Conservation (phyloP, 495 filamentous ascomycete species). For the Hyaloscypha variabilis region DNA sequence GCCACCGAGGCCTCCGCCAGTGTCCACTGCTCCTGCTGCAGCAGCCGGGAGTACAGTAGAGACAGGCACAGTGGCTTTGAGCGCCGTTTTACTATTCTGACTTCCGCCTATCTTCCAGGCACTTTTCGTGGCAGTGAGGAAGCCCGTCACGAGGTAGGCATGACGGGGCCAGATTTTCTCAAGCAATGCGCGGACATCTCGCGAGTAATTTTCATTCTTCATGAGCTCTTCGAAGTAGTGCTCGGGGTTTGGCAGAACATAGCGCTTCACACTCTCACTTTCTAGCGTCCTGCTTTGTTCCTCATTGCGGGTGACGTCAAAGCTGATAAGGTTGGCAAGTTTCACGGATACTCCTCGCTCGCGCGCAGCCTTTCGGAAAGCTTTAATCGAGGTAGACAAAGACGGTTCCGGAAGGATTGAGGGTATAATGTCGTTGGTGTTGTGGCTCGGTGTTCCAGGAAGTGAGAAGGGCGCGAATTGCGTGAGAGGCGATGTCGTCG, state of each 20-base stretch:
- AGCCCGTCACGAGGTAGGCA: slow-evolving; percentile 15
- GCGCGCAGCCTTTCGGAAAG: not conserved
- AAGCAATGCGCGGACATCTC: slow-evolving; percentile 11
- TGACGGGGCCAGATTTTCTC: slow-evolving; percentile 4
- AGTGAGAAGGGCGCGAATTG: slow-evolving; percentile 1
- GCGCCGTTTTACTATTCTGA: not conserved
- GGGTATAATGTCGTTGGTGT: slow-evolving; percentile 13
- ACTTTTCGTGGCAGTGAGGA: slow-evolving; percentile 11
- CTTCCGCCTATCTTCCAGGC: not conserved
- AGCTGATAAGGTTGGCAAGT: slow-evolving; percentile 2
- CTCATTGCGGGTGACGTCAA: slow-evolving; percentile 6
- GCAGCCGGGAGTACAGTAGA: not conserved
- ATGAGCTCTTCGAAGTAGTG: slow-evolving; percentile 13
- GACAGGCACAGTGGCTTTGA: not conserved
- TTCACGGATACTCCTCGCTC: not conserved
- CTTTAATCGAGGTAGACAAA: slow-evolving; percentile 1
- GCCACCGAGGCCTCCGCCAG: not conserved
- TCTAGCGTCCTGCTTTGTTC: slow-evolving; percentile 7
- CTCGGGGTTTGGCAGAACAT: slow-evolving; percentile 7
- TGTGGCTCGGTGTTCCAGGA: slow-evolving; percentile 3
- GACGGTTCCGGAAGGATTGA: slow-evolving; percentile 9
- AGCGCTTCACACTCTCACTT: slow-evolving; percentile 14
- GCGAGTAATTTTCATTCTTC: slow-evolving; percentile 12
- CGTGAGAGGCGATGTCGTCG: slow-evolving; percentile 2
- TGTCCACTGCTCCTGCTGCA: not conserved